These are phyloP conservation scores for Metschnikowia aberdeeniae DNA, from an alignment of 805 yeast species.

Conservation along the genomic window DNA sequence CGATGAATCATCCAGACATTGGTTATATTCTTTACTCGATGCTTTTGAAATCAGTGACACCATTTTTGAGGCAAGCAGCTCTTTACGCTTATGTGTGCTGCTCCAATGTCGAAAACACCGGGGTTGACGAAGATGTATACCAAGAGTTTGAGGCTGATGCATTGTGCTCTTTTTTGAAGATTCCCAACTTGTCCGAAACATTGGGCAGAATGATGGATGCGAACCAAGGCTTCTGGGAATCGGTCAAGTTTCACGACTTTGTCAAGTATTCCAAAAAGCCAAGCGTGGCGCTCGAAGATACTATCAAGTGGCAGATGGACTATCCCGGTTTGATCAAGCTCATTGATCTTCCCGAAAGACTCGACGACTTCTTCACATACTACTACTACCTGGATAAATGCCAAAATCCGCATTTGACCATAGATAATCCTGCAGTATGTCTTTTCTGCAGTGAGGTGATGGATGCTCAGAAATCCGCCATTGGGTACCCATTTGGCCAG, in stretches of 20 bases:
- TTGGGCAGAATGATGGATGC: constrained; percentile 8
- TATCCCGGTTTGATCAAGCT: constrained; percentile 67
- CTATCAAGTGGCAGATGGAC: constrained; percentile 32
- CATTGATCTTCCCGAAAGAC: constrained; percentile 58
- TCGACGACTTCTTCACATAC: constrained; percentile 66
- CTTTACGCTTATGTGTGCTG: constrained; percentile 52
- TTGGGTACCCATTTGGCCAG: constrained; percentile 61
- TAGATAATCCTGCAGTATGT: constrained; percentile 80
- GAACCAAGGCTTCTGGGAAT: constrained; percentile 20
- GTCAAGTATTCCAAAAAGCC: constrained; percentile 11
- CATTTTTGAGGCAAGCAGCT: constrained; percentile 61
- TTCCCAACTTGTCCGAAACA: constrained; percentile 35
- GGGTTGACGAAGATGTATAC: constrained; percentile 20
- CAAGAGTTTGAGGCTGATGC: constrained; percentile 49
- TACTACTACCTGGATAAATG: constrained; percentile 45
- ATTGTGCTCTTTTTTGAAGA: constrained; percentile 46
- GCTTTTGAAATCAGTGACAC: constrained; percentile 53
- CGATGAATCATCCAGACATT: constrained; percentile 21
- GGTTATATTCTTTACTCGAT: constrained; percentile 47
- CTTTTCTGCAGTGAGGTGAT: constrained; percentile 72
- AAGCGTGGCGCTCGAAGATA: constrained; percentile 7
- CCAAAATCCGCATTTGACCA: constrained; percentile 33
- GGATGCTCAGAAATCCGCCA: constrained; percentile 59
- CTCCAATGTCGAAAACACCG: constrained; percentile 40
- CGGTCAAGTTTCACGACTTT: constrained; percentile 21